phyloP scores from a whole-genome alignment of 2,329 filamentous ascomycete genomes.

The Pseudocercospora eumusae region DNA sequence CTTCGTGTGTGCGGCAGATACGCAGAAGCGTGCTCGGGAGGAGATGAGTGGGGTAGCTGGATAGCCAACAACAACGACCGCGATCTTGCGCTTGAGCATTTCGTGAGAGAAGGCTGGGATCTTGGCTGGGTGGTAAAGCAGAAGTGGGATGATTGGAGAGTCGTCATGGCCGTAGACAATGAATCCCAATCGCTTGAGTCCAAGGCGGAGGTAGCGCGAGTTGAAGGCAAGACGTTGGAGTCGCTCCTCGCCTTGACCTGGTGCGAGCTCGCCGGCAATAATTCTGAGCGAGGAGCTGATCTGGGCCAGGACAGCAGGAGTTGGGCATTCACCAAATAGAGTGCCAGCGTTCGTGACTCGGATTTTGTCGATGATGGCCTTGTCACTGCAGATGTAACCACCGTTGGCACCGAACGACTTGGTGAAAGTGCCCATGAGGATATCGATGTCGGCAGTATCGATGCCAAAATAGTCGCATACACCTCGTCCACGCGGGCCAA shows the following conservation, averaged over 20 bases:
- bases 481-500: constrained; percentile 83
- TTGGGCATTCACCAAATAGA: constrained; percentile 81
- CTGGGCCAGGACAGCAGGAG: constrained; percentile 85
- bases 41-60: constrained; percentile 94
- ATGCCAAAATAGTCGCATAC: constrained; percentile 98
- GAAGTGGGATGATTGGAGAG: constrained; percentile 90
- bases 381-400: constrained; percentile 88
- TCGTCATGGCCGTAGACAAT: constrained; percentile 98
- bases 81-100: constrained; percentile 97
- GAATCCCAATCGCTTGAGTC: constrained; percentile 92
- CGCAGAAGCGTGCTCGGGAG: constrained; percentile 91
- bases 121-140: constrained; percentile 98
- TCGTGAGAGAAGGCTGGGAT: constrained; percentile 98
- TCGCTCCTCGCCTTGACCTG: constrained; percentile 92
- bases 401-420: constrained; percentile 99
- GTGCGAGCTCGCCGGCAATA: constrained; percentile 82
- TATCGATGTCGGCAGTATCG: constrained; percentile 82
- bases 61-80: constrained; percentile 95
- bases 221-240: constrained; percentile 97
- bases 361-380: constrained; percentile 89
- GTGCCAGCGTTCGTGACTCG: constrained; percentile 82
- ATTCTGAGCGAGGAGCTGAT: constrained; percentile 84
- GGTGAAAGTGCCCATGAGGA: constrained; percentile 96
- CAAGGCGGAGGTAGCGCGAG: constrained; percentile 94
- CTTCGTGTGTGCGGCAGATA: constrained; percentile 96